These are phyloP conservation scores for Exobasidium cylindrosporum DNA, from an alignment of 1,284 basidiomycete species.

Conservation along the genomic window DNA sequence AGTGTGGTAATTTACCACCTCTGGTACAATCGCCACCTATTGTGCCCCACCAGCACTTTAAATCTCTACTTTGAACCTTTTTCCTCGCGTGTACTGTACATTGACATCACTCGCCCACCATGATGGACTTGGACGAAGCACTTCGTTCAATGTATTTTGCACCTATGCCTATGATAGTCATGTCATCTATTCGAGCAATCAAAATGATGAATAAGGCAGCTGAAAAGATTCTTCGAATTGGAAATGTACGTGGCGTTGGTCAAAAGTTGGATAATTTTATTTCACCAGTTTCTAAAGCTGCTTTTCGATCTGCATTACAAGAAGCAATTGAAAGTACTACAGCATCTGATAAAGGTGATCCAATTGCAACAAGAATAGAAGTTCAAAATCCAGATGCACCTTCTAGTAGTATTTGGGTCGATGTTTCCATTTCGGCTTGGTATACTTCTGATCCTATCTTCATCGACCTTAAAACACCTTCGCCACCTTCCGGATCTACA, in stretches of 20 bases:
- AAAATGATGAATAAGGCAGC: slow-evolving; percentile 46
- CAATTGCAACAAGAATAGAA: slow-evolving; percentile 29
- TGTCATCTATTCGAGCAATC: slow-evolving; percentile 37
- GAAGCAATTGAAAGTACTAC: slow-evolving; percentile 24
- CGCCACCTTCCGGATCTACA: too few species aligned
- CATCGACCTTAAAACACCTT: too few species aligned
- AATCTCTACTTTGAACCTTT: too few species aligned
- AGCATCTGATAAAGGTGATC: slow-evolving; percentile 28
- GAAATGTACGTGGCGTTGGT: slow-evolving; percentile 21
- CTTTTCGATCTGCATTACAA: slow-evolving; percentile 28
- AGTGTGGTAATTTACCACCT: too few species aligned
- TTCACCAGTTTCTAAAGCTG: slow-evolving; percentile 17
- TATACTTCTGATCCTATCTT: slow-evolving; percentile 42
- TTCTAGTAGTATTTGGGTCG: slow-evolving; percentile 26
- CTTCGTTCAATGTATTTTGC: slow-evolving; percentile 51
- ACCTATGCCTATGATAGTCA: slow-evolving; percentile 42
- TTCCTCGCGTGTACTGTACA: too few species aligned
- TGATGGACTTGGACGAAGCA: too few species aligned
- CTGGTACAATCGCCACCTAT: too few species aligned
- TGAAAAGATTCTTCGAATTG: slow-evolving; percentile 23
- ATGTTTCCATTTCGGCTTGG: slow-evolving; percentile 43
- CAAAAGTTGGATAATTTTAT: slow-evolving; percentile 36
- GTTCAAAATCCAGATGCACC: slow-evolving; percentile 33
- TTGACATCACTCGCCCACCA: too few species aligned
- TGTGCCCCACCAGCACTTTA: too few species aligned